Percentiles rank a stretch among this genome's conserved stretches.
Evolutionary conservation across 2,329 filamentous ascomycete genomes (phyloP).

Genomic region (Fusarium torulosum): DNA sequence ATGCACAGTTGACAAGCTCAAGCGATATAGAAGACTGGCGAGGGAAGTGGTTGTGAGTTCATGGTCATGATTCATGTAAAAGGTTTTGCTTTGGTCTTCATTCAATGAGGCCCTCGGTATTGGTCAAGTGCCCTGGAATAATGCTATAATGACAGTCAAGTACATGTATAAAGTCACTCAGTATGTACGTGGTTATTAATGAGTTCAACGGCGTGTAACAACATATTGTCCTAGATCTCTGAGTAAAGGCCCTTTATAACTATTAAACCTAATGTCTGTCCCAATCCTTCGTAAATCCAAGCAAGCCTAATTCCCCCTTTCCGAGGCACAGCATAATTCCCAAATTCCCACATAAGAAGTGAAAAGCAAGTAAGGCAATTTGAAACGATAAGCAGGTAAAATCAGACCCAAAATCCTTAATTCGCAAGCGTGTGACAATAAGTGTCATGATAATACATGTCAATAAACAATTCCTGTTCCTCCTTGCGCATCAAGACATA

Average conservation of each 20-base stretch:
- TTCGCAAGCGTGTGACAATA: conserved; percentile 37
- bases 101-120: too few relatives aligned
- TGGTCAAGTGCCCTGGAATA: too few relatives aligned
- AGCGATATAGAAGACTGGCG: too few relatives aligned
- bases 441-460: conserved; percentile 47
- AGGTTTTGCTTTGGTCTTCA: too few relatives aligned
- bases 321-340: neutral
- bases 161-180: too few relatives aligned
- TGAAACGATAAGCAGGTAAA: conserved; percentile 1
- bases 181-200: too few relatives aligned
- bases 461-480: conserved; percentile 39
- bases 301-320: neutral
- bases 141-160: too few relatives aligned
- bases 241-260: neutral
- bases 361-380: conserved; percentile 2
- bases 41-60: too few relatives aligned
- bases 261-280: neutral
- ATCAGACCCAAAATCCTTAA: conserved; percentile 33
- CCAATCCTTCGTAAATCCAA: neutral
- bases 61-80: too few relatives aligned
- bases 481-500: conserved; percentile 37
- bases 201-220: neutral
- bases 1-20: too few relatives aligned
- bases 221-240: neutral
- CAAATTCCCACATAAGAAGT: neutral